Conservation (phyloP, 139 green algal species). For the Chlorella sp. region DNA sequence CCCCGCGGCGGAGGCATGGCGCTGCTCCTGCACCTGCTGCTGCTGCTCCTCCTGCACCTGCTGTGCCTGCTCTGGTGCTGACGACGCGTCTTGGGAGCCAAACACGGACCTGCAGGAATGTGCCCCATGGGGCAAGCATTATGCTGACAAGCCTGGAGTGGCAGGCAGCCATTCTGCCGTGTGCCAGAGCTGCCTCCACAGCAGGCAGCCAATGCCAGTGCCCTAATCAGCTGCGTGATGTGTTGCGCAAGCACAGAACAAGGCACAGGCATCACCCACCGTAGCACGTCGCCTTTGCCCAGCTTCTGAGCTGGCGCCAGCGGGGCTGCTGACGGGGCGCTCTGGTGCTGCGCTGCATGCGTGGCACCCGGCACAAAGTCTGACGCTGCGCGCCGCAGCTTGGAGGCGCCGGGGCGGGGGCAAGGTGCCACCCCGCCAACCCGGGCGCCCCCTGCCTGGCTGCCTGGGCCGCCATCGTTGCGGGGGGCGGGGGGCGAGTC, state of each 20-base stretch:
- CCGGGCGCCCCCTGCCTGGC: too few relatives aligned
- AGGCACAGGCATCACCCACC: not conserved
- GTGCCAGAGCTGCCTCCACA: too few relatives aligned
- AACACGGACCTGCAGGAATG: not conserved
- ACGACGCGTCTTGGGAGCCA: not conserved
- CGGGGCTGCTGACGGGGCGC: not conserved
- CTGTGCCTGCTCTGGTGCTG: too few relatives aligned
- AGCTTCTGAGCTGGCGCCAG: not conserved
- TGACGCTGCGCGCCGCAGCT: too few relatives aligned
- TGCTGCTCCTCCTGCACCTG: not conserved
- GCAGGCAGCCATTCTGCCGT: not conserved
- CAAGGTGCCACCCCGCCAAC: too few relatives aligned
- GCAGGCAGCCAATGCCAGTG: too few relatives aligned
- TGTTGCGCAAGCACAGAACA: too few relatives aligned
- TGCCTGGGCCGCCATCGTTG: not conserved
- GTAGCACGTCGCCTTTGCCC: constrained; percentile 22
- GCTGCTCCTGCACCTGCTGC: not conserved
- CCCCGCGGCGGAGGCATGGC: not conserved
- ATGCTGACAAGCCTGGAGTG: too few relatives aligned
- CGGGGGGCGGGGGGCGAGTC: too few relatives aligned
- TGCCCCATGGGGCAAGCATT: not conserved
- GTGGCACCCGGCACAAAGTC: too few relatives aligned
- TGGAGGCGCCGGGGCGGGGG: too few relatives aligned
- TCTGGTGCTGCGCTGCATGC: not conserved
- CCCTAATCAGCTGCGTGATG: too few relatives aligned